Base-by-base conservation (phyloP, 371 early-diverging fungal species). In the Furculomyces boomerangus region DNA sequence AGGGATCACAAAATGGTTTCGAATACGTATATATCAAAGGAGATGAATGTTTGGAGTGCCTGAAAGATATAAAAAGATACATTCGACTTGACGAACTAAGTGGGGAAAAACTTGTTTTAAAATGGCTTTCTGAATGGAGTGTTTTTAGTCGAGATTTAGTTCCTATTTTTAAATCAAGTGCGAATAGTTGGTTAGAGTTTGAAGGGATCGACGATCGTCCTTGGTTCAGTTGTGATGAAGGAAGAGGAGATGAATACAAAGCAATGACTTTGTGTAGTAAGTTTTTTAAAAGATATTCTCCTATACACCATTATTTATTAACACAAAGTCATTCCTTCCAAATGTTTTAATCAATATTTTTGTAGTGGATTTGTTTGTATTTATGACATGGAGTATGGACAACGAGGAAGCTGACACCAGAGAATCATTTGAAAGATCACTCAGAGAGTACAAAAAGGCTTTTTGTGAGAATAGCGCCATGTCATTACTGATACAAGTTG, bases 1-100 rank as follows among this genome's bases (percentile, higher is more conserved):
- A n/a, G n/a, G n/a, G n/a, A n/a, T n/a, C n/a, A n/a, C n/a, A n/a
- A n/a, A n/a, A n/a, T n/a, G 46, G 56, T 2, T 73, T 73, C 63
- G 67, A 68, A 30, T 90, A 89, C 62, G 22, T n/a, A 20, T 43
- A 43, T 43, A 67, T 80, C 29, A 72, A 81, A 60, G 88, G 88
- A 43, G 83, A 83, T 57, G 89, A 90, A 67, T 83, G 81, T 26
- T 60, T 84, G 24, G 80, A 72, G 1, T 83, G 84, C 55, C 68
- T 85, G 31, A 72, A 79, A 59, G 86, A 86, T 54, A 67, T 85
- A 53, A 86, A 86, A 62, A 74, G 77, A 30, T 77, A 81, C 50
- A 80, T 90, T 59, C 81, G 85, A 30, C 57, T 69, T 45, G 86
- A 84, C 57, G 81, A 79, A 44, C 72, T 73, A 32, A 70, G 74